Base-by-base conservation (phyloP, 139 green algal genomes). In the Chlamydomonas applanata region DNA sequence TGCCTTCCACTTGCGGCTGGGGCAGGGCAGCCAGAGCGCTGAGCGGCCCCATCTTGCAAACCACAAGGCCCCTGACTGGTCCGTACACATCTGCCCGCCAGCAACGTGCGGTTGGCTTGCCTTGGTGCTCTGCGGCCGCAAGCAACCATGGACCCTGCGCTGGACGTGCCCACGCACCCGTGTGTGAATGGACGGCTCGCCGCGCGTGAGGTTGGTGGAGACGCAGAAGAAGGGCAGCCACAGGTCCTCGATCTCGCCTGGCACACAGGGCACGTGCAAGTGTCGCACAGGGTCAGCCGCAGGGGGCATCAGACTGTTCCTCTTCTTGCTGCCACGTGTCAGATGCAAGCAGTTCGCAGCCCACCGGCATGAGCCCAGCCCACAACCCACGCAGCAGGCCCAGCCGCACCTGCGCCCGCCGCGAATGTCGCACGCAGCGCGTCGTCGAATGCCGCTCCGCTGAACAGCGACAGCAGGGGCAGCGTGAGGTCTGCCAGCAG, bases 221-320 rank as follows among this genome's bases (percentile, higher is more conserved):
- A 89, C 82, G 78, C 90, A 94, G 72, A 94, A 94, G 82, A 88
- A 94, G 35, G 82, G 79, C 78, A 94, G 85, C 89, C 91, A 96
- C 60, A 94, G 75, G 79, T 96, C 91, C 82, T 96, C 91, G 52
- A 96, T 92, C 13, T 22, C 29, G 16, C 36, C 59, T 66, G 59
- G 24, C 20, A 62, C 20, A 62, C 53, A 62, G 20, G 53, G 24
- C 11, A 49, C 40, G 11, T 49, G 40, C 7, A 11, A 7, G 40
- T 11, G 40, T 49, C 7, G 40, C 40, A 11, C 40, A 49, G 7
- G 40, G n/a, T n/a, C n/a, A n/a, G n/a, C n/a, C n/a, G n/a, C n/a
- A n/a, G n/a, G n/a, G n/a, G n/a, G n/a, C n/a, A n/a, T n/a, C n/a
- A n/a, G n/a, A n/a, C n/a, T n/a, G n/a, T n/a, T n/a, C n/a, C n/a